phyloP scores from a whole-genome alignment of 371 early-diverging fungal species.

The Mortierella sp. region DNA sequence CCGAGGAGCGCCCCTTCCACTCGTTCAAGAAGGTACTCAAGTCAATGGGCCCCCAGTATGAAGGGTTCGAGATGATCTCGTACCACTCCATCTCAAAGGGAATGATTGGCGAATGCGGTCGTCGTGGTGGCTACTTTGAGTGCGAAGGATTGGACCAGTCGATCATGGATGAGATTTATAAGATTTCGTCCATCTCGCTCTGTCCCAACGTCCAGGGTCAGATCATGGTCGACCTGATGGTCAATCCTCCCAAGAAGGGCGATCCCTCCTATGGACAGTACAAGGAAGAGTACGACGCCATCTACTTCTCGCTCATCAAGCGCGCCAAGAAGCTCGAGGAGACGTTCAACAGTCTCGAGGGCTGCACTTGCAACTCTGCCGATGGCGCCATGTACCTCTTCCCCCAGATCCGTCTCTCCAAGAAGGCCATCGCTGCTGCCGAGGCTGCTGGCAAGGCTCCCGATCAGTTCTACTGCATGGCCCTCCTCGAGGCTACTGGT shows the following conservation, averaged over 20 bases:
- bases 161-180: constrained; percentile 90
- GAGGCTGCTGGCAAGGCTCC: constrained; percentile 73
- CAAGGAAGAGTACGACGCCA: constrained; percentile 77
- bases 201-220: constrained; percentile 93
- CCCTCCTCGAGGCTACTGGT: constrained; percentile 93
- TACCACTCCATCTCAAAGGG: constrained; percentile 98
- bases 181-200: constrained; percentile 91
- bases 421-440: constrained; percentile 84
- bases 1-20: constrained; percentile 87
- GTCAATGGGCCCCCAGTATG: constrained; percentile 75
- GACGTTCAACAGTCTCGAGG: constrained; percentile 88
- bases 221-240: constrained; percentile 94
- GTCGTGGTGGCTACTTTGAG: constrained; percentile 98
- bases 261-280: constrained; percentile 84
- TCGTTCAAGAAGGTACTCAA: constrained; percentile 94
- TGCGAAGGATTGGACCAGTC: constrained; percentile 83
- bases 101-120: constrained; percentile 98
- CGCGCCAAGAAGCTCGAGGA: constrained; percentile 82
- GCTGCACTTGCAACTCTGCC: constrained; percentile 90
- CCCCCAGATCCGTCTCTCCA: constrained; percentile 84
- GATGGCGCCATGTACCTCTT: constrained; percentile 98
- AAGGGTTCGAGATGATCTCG: constrained; percentile 87
- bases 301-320: constrained; percentile 86
- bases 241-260: constrained; percentile 90
- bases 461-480: constrained; percentile 91